A percentile compares a stretch with the other conserved stretches of the same genome.
Evolutionary conservation across 257 asterid genomes (phyloP).

Genomic region (Pogostemon cablin): DNA sequence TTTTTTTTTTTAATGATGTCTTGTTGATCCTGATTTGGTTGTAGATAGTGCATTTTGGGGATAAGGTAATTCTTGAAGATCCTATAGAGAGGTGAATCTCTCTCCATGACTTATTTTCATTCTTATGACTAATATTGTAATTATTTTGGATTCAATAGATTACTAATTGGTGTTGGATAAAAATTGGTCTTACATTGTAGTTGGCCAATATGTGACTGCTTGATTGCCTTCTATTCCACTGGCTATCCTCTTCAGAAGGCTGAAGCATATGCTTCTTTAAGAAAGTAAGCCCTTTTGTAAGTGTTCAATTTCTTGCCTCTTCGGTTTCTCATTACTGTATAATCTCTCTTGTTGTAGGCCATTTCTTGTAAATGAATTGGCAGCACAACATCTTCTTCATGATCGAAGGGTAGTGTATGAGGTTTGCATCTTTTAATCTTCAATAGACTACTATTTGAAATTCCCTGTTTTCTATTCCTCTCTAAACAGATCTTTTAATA

Average conservation of each 20-base stretch:
- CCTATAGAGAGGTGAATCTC: slow-evolving; percentile 75
- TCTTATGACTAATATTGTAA: neutral
- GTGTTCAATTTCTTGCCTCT: slow-evolving; percentile 1
- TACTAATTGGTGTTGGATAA: slow-evolving; percentile 15
- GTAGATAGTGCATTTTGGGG: slow-evolving; percentile 90
- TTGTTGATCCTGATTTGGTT: slow-evolving; percentile 29
- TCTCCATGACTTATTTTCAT: neutral
- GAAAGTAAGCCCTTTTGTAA: slow-evolving; percentile 63
- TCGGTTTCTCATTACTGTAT: slow-evolving; percentile 14
- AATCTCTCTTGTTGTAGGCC: slow-evolving; percentile 59
- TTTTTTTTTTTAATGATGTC: neutral
- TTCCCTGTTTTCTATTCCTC: neutral
- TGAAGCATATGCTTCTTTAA: slow-evolving; percentile 82
- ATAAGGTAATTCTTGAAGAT: slow-evolving; percentile 82
- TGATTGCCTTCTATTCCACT: slow-evolving; percentile 87
- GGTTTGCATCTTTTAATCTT: slow-evolving; percentile 52
- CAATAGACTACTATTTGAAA: slow-evolving; percentile 3
- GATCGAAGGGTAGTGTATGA: slow-evolving; percentile 91
- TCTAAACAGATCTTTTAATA: no score
- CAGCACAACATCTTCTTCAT: slow-evolving; percentile 88
- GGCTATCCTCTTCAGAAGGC: slow-evolving; percentile 89
- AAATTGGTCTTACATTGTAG: slow-evolving; percentile 45
- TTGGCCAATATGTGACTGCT: slow-evolving; percentile 95
- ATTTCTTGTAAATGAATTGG: slow-evolving; percentile 86
- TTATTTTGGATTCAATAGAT: neutral